Evolutionary conservation across 1,139 yeast species (phyloP), one percentile per base, ranked within the genome.

Genomic region (Geotrichum candidum): DNA sequence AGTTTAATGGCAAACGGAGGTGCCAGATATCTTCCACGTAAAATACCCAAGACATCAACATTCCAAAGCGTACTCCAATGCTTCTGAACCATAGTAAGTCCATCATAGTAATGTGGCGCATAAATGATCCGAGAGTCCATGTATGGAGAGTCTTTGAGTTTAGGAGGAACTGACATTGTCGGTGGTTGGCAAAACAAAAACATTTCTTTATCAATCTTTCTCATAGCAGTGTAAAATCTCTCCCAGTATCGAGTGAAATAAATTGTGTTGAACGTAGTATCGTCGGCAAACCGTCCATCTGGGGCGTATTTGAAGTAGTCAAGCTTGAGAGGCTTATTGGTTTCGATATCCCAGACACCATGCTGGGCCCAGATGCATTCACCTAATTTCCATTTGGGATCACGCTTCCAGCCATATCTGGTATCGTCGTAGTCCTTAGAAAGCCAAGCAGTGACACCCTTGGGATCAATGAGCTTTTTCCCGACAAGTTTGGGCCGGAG

Each of bases 81-180:
- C 72, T 90, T 90, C 72, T 88, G 88, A 92, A 90, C 87, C 53
- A 90, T 74, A 0, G 96, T 87, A 83, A 90, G 82, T 0, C 97
- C 97, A 72, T 90, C 97, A 69, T 90, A 90, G 70, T 87, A 90
- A 75, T 90, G 97, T 1, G 95, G 91, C 31, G 95, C 85, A 66
- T 85, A 86, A 0, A 87, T 82, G 0, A 91, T 87, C 63, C 81
- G 82, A 1, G 77, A 72, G 69, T 90, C 96, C 25, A 90, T 74
- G 52, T 85, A 73, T 2, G 78, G 74, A 25, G 88, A 81, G 9
- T 79, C 80, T 65, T 79, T 80, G 61, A 90, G 74, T 10, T 75
- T 73, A 0, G 98, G 98, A 0, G 97, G 97, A 3, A 82, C 72
- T 65, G 88, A 89, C 66, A 92, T 77, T 0, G 89, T 95, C 1